Evolutionary conservation across 2,329 filamentous ascomycete genomes (phyloP), one percentile per base, ranked within the genome.

Genomic region (Emergomyces orientalis): DNA sequence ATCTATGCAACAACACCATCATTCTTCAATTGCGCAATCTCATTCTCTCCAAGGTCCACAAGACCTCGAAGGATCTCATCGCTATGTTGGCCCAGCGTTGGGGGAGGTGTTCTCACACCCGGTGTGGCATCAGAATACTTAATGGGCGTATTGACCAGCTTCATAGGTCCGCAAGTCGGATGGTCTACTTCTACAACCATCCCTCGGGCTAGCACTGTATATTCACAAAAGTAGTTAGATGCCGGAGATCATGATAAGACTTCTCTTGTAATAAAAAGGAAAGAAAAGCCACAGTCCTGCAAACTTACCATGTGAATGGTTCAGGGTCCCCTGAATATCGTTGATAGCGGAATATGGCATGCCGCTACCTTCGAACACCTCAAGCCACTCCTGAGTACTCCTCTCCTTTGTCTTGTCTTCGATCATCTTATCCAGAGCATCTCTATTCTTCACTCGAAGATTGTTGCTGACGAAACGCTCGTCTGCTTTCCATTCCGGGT

Each of bases 341-440:
- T 97, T 99, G 69, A 99, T 89, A 0, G 93, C 91, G 0, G 93
- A 89, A 71, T 94, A 99, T 0, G 94, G 94, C 87, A 99, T 87
- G 5, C 94, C 94, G 63, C 84, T 89, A n/a, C 90, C 91, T 70
- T 97, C 91, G 54, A 97, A 87, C 0, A 92, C 79, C 1, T 88
- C 84, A 3, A 97, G 80, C 93, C 94, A 97, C 72, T 97, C 87
- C 67, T 87, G 79, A 0, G 94, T 99, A 3, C 90, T 95, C 78
- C 87, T 91, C 61, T 86, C 85, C 61, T 78, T 78, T 0, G 90
- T 95, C 55, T 90, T 81, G 1, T 79, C 79, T 72, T 96, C 91
- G 63, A 99, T 96, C 69, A 88, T 77, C 0, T 79, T 78, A 71
- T 97, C 93, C 27, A 99, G 81, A 60, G 87, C 84, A 30, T 82